Percentiles rank a stretch among this genome's conserved stretches.
Evolutionary conservation across 2,329 filamentous ascomycete species (phyloP).

Genomic region (Botrytis pseudocinerea): DNA sequence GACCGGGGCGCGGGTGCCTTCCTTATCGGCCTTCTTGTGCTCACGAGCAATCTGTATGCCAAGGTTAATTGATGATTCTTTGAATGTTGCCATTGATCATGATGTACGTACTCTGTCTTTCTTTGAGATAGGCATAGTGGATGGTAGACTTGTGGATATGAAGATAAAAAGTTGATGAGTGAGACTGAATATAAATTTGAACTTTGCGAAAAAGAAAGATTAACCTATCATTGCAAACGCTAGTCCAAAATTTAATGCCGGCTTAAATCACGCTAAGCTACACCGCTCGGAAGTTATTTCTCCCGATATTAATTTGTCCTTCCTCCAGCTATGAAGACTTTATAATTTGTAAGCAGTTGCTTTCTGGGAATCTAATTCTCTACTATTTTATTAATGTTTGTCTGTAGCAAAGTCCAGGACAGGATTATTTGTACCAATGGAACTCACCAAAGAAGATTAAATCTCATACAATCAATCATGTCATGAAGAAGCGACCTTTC

Average conservation of each 20-base stretch:
- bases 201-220: slow-evolving; percentile 17
- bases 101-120: slow-evolving; percentile 45
- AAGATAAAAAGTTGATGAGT: neutral
- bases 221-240: neutral
- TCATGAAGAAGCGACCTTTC: neutral
- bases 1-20: slow-evolving; percentile 54
- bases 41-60: slow-evolving; percentile 50
- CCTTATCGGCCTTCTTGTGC: slow-evolving; percentile 56
- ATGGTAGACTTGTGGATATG: neutral
- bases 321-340: neutral
- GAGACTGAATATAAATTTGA: neutral
- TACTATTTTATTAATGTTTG: neutral
- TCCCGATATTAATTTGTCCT: neutral
- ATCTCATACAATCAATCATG: neutral
- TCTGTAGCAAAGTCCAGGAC: neutral
- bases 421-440: neutral
- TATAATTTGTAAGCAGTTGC: neutral
- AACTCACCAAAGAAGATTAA: neutral
- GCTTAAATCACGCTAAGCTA: neutral
- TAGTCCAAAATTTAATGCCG: slow-evolving; percentile 11
- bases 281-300: neutral
- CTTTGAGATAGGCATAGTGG: slow-evolving; percentile 48
- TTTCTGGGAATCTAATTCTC: neutral
- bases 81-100: neutral
- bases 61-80: slow-evolving; percentile 1